phyloP scores from a whole-genome alignment of 2,329 filamentous ascomycete species.

The Sclerotinia minor region DNA sequence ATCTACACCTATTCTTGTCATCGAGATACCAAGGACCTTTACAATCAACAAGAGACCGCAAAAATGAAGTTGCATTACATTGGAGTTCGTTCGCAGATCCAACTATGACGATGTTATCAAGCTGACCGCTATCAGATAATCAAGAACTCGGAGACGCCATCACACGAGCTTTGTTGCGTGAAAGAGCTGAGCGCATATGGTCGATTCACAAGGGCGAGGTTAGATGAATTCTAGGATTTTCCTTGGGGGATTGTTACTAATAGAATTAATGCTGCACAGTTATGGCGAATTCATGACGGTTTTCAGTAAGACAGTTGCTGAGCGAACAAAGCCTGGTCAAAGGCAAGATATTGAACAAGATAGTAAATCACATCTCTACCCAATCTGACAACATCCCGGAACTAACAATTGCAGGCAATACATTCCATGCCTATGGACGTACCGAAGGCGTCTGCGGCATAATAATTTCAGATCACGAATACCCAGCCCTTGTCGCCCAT shows the following conservation, averaged over 20 bases:
- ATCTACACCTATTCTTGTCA: not conserved
- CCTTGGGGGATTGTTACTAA: not conserved
- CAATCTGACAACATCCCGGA: not conserved
- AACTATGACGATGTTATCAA: conserved; percentile 28
- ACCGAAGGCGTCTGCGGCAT: conserved; percentile 74
- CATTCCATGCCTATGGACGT: conserved; percentile 75
- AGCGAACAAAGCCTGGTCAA: conserved; percentile 77
- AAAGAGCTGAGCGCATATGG: conserved; percentile 66
- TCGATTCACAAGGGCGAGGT: conserved; percentile 23
- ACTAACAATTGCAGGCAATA: conserved; percentile 54
- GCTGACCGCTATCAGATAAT: conserved; percentile 61
- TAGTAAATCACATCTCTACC: conserved; percentile 47
- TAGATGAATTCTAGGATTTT: not conserved
- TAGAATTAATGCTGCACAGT: conserved; percentile 36
- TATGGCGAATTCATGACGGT: conserved; percentile 73
- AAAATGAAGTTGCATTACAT: conserved; percentile 88
- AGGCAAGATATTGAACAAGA: conserved; percentile 84
- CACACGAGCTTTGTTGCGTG: conserved; percentile 73
- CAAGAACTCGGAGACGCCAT: conserved; percentile 74
- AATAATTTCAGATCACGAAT: conserved; percentile 75
- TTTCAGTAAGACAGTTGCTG: conserved; percentile 84
- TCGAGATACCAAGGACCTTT: not conserved
- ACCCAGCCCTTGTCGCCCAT: conserved; percentile 78
- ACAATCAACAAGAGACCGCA: conserved; percentile 36
- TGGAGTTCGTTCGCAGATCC: conserved; percentile 58